phyloP scores from a whole-genome alignment of 306 rosid species.

The Echinosophora koreensis region DNA sequence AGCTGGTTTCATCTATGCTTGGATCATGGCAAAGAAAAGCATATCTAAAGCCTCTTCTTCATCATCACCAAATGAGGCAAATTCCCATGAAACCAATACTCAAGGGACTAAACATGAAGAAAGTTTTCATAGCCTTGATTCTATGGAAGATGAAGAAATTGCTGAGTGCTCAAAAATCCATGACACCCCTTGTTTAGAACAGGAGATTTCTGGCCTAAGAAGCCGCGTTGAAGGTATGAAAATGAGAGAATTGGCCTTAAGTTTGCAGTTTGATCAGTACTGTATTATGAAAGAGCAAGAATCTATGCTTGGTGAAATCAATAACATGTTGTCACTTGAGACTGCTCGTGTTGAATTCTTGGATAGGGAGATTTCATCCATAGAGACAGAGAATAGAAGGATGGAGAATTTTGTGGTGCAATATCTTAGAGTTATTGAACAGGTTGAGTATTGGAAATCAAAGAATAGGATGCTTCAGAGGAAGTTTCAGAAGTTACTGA shows the following conservation, averaged over 20 bases:
- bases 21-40: conserved; percentile 54
- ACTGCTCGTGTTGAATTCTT: conserved; percentile 60
- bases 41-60: conserved; percentile 33
- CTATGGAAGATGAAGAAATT: conserved; percentile 43
- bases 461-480: conserved; percentile 59
- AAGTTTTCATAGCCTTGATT: conserved; percentile 43
- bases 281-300: conserved; percentile 71
- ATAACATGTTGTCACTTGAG: conserved; percentile 58
- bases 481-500: conserved; percentile 57
- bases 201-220: conserved; percentile 55
- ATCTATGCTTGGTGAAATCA: conserved; percentile 54
- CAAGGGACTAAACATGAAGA: conserved; percentile 41
- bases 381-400: conserved; percentile 57
- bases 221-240: conserved; percentile 60
- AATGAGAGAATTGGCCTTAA: conserved; percentile 60
- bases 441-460: conserved; percentile 58
- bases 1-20: conserved; percentile 64
- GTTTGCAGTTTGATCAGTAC: conserved; percentile 57
- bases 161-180: conserved; percentile 16
- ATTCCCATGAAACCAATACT: conserved; percentile 36
- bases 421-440: conserved; percentile 53
- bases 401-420: conserved; percentile 54
- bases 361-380: conserved; percentile 58
- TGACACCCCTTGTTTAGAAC: conserved; percentile 39
- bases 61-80: not conserved